These are phyloP conservation scores for Pascua guehoae DNA, from an alignment of 1,284 basidiomycete species.

Conservation along the genomic window DNA sequence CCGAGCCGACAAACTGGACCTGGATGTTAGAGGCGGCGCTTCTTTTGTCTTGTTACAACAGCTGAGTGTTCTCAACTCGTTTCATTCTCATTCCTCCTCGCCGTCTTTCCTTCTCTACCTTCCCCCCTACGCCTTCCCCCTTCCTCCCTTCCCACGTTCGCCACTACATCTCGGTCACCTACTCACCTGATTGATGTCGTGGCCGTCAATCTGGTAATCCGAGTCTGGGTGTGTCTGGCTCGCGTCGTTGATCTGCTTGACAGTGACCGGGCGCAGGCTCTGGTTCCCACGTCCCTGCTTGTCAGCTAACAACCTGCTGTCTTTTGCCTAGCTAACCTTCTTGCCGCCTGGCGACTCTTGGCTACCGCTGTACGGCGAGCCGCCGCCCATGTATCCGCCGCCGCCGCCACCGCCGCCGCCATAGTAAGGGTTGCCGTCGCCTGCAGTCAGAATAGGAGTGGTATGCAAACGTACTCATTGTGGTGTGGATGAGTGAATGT, in stretches of 20 bases:
- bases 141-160: not conserved
- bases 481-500: not conserved
- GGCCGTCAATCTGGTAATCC: conserved; percentile 77
- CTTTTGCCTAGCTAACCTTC: conserved; percentile 18
- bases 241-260: conserved; percentile 73
- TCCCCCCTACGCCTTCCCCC: not conserved
- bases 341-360: conserved; percentile 39
- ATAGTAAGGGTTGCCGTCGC: conserved; percentile 46
- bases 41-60: no score
- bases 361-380: conserved; percentile 38
- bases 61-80: not conserved
- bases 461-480: conserved; percentile 8
- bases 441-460: conserved; percentile 11
- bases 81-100: no score
- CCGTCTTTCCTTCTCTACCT: not conserved
- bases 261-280: conserved; percentile 78
- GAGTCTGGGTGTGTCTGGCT: conserved; percentile 80
- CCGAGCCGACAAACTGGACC: conserved; percentile 70
- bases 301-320: conserved; percentile 1
- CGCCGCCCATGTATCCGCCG: conserved; percentile 30
- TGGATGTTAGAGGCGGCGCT: conserved; percentile 18
- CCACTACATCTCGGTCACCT: not conserved
- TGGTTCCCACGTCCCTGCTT: conserved; percentile 49
- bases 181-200: conserved; percentile 59
- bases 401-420: conserved; percentile 31